Evolutionary conservation across 768 basidiomycete species (phyloP), one percentile per base, ranked within the genome.

Genomic region (Russula ochroleuca): DNA sequence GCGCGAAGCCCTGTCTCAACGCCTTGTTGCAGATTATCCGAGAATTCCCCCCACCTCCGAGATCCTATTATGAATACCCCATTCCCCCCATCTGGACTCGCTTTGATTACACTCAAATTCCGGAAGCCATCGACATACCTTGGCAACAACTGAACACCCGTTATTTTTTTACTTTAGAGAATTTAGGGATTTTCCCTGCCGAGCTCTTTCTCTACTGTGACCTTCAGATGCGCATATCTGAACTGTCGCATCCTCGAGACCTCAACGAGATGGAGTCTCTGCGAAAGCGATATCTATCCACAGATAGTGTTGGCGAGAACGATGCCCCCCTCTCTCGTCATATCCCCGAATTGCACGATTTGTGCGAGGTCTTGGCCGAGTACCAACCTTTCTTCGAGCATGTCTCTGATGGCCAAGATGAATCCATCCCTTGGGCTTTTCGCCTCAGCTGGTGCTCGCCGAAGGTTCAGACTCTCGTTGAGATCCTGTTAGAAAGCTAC

Each of bases 151-250:
- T 91, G n/a, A 75, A 81, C 59, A 80, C 79, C 59, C 83, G 89
- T 57, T 88, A 89, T 73, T 72, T 78, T 50, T 78, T 81, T 28
- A 87, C 88, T 0, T 74, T 81, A 41, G 73, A 79, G 67, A 86
- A 83, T 71, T 73, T 93, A 4, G 91, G 91, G 1, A 85, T 86
- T 11, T 89, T 86, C 70, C 83, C 82, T 51, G 91, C 90, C 13
- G 90, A 91, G 51, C 73, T 86, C 60, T 93, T 83, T 73, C 77
- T 89, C 38, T 84, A 83, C 70, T 73, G 76, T 53, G 88, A 90
- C 68, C 73, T 88, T 57, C 79, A 78, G 62, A 78, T 79, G 47
- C 78, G 83, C 55, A 69, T 86, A 37, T 71, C 73, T 17, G 76
- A 78, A 52, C 70, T 80, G 19, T 67, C 80, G 4, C 57, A 68